phyloP scores from a whole-genome alignment of 257 asterid species.

The Vinca minor region DNA sequence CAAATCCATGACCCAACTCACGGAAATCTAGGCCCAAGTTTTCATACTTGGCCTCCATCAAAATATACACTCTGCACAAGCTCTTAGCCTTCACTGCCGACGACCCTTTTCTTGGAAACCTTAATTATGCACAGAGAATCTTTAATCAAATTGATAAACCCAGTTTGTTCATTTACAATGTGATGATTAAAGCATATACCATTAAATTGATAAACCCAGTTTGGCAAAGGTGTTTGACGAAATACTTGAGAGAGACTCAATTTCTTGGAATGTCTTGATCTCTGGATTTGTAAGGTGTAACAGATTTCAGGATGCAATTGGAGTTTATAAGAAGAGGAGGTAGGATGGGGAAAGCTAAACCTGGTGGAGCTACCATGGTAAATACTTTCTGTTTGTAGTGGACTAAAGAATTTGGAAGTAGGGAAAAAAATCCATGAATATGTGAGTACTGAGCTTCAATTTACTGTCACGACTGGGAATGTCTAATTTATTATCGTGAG shows the following conservation, averaged over 20 bases:
- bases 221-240: constrained; percentile 61
- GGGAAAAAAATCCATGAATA: constrained; percentile 63
- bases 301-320: constrained; percentile 50
- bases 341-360: constrained; percentile 30
- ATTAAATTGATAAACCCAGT: constrained; percentile 31
- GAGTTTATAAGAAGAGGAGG: constrained; percentile 49
- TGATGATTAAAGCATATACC: constrained; percentile 60
- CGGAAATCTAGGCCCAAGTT: constrained; percentile 61
- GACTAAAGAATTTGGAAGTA: constrained; percentile 48
- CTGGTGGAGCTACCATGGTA: constrained; percentile 70
- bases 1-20: constrained; percentile 42
- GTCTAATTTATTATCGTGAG: no score
- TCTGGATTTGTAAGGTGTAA: constrained; percentile 50
- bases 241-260: constrained; percentile 47
- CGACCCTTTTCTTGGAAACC: constrained; percentile 22
- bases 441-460: constrained; percentile 36
- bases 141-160: constrained; percentile 40
- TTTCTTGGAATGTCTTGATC: constrained; percentile 68
- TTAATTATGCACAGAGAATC: constrained; percentile 48
- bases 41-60: constrained; percentile 48
- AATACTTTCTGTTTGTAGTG: constrained; percentile 78
- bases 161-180: constrained; percentile 52
- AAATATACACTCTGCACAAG: constrained; percentile 62
- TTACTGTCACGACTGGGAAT: constrained; percentile 52
- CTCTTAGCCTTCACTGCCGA: constrained; percentile 47